phyloP scores from a whole-genome alignment of 2,329 filamentous ascomycete species.

The Hymenoscyphus scutula region DNA sequence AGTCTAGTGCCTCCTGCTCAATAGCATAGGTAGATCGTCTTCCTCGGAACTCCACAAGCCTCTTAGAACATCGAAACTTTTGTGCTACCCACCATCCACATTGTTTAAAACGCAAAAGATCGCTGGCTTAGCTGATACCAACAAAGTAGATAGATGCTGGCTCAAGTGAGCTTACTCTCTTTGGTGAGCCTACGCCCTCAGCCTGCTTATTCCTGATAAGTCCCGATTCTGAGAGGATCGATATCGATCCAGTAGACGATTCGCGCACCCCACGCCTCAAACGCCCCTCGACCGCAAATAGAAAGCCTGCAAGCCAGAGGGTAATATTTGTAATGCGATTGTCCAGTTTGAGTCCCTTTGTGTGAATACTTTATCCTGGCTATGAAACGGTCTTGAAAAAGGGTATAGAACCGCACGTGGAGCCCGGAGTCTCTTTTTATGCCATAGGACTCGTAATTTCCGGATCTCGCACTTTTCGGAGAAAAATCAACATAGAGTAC shows the following conservation, averaged over 20 bases:
- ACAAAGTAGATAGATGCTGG: not conserved
- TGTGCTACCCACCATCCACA: not conserved
- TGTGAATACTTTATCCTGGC: slow-evolving; percentile 1
- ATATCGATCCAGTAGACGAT: not conserved
- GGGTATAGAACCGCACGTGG: slow-evolving; percentile 1
- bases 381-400: not conserved
- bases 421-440: not conserved
- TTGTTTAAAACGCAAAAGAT: not conserved
- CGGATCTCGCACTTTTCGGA: slow-evolving; percentile 4
- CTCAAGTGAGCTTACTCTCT: slow-evolving; percentile 1
- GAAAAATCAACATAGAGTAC: not conserved
- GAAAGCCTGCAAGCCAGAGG: not conserved
- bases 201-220: slow-evolving; percentile 2
- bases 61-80: not conserved
- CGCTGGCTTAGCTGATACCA: not conserved
- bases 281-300: not conserved
- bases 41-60: slow-evolving; percentile 2
- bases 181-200: slow-evolving; percentile 1
- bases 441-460: slow-evolving; percentile 3
- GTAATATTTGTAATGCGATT: not conserved
- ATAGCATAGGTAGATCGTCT: not conserved
- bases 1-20: not conserved
- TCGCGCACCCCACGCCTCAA: not conserved
- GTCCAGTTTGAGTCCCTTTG: not conserved
- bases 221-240: not conserved